These are phyloP conservation scores for Rhizopus delemar DNA, from an alignment of 371 early-diverging fungal genomes.

Conservation along the genomic window DNA sequence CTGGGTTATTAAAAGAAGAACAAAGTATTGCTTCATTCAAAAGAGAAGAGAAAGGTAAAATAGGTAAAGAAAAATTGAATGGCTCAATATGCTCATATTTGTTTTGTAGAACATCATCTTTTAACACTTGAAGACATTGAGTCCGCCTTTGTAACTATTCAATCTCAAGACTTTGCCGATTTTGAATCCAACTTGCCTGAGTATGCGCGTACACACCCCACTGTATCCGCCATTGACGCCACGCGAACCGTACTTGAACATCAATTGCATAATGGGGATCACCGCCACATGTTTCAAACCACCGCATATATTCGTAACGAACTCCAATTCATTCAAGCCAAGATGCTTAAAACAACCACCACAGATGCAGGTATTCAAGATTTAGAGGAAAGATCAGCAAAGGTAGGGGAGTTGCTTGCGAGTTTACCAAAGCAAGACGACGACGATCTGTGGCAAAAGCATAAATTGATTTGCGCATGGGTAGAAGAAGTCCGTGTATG, in stretches of 20 bases:
- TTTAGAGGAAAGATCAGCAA: conserved; percentile 32
- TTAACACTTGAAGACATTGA: conserved; percentile 12
- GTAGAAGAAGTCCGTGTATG: conserved; percentile 54
- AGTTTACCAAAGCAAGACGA: conserved; percentile 12
- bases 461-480: conserved; percentile 41
- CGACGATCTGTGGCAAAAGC: conserved; percentile 20
- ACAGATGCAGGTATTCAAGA: conserved; percentile 44
- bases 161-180: conserved; percentile 16
- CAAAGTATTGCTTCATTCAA: background rate
- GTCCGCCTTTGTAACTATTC: background rate
- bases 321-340: conserved; percentile 51
- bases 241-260: conserved; percentile 28
- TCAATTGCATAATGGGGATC: conserved; percentile 19
- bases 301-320: conserved; percentile 40
- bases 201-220: conserved; percentile 11
- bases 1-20: background rate
- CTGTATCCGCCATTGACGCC: conserved; percentile 33
- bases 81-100: background rate
- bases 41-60: background rate
- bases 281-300: background rate
- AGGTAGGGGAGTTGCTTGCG: conserved; percentile 20
- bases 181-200: conserved; percentile 11
- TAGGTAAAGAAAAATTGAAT: background rate
- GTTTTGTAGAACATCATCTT: background rate
- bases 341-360: conserved; percentile 47